Conservation (phyloP, 78 protist species). For the Dictyostelium intermedium region DNA sequence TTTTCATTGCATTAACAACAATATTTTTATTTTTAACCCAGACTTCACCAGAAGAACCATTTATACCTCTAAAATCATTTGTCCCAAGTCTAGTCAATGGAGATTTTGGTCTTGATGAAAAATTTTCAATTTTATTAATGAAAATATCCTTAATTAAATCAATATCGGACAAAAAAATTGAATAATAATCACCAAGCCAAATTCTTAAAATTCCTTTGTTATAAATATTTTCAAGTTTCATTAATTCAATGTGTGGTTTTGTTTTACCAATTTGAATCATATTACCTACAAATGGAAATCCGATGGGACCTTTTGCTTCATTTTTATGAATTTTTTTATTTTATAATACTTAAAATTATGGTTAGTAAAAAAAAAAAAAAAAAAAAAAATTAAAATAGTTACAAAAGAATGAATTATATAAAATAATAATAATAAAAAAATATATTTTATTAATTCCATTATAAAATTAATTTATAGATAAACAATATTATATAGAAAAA, state of each 20-base stretch:
- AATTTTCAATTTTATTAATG: neutral
- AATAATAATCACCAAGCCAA: conserved; percentile 34
- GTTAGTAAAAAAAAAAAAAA: neutral
- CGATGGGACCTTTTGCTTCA: neutral
- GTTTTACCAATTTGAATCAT: neutral
- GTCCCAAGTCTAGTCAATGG: neutral
- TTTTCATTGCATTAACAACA: neutral
- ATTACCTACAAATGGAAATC: conserved; percentile 3
- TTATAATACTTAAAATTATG: neutral
- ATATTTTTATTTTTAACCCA: neutral
- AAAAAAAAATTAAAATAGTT: neutral
- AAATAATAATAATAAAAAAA: neutral
- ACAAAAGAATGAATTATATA: neutral
- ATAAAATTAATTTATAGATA: too few species aligned
- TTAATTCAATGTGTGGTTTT: neutral
- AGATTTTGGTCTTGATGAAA: neutral
- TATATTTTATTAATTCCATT: neutral
- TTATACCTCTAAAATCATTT: neutral
- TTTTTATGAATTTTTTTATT: neutral
- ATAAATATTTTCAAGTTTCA: neutral
- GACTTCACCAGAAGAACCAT: neutral
- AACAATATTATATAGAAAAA: too few species aligned
- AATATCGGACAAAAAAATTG: neutral
- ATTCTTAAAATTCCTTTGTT: neutral
- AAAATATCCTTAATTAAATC: neutral